These are phyloP conservation scores for Solanum megistacrolobum DNA, from an alignment of 257 asterid genomes.

Conservation along the genomic window DNA sequence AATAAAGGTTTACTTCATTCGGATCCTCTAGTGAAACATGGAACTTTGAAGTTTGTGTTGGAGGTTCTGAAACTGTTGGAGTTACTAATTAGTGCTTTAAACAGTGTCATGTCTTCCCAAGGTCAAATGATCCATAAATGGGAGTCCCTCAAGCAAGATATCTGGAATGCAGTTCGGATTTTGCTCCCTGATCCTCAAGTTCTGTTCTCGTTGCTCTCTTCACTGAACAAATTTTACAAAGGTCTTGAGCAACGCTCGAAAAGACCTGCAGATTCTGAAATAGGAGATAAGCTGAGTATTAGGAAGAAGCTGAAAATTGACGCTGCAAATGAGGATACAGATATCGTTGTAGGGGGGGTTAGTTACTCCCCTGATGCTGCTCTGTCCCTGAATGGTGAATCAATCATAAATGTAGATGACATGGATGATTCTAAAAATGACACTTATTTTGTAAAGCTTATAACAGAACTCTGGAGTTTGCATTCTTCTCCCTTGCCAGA, in stretches of 20 bases:
- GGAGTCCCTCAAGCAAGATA: constrained; percentile 46
- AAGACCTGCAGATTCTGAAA: constrained; percentile 52
- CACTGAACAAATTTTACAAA: constrained; percentile 40
- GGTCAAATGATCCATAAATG: constrained; percentile 25
- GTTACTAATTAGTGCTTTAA: constrained; percentile 36
- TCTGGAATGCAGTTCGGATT: constrained; percentile 50
- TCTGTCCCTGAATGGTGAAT: constrained; percentile 27
- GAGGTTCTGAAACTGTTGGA: constrained; percentile 71
- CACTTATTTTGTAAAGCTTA: constrained; percentile 20
- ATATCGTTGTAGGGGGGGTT: constrained; percentile 62
- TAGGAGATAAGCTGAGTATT: constrained; percentile 16
- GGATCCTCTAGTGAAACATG: constrained; percentile 69
- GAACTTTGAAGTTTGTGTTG: constrained; percentile 60
- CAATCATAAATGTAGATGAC: constrained; percentile 25
- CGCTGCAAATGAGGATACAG: constrained; percentile 36
- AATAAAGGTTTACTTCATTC: constrained; percentile 77
- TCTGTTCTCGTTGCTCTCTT: constrained; percentile 60
- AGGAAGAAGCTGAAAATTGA: constrained; percentile 56
- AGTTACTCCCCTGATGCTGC: constrained; percentile 29
- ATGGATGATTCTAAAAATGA: constrained; percentile 29
- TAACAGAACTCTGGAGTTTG: constrained; percentile 53
- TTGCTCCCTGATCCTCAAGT: constrained; percentile 80
- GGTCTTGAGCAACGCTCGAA: constrained; percentile 31
- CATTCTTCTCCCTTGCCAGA: constrained; percentile 15
- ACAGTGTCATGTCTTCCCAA: constrained; percentile 19